These are phyloP conservation scores for Rutstroemia sydowiana DNA, from an alignment of 2,329 filamentous ascomycete genomes.

Conservation along the genomic window DNA sequence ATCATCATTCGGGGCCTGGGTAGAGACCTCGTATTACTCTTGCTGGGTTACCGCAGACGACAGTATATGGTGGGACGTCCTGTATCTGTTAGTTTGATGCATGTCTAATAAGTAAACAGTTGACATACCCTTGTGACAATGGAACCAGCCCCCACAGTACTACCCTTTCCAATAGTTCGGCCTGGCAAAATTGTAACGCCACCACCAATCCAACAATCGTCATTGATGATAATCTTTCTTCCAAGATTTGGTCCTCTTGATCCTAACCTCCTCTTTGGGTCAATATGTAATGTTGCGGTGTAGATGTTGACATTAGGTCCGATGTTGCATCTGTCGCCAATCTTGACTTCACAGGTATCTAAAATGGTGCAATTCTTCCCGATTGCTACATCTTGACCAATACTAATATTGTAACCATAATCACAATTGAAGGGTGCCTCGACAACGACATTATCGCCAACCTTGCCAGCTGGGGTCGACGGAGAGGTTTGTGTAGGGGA, in stretches of 20 bases:
- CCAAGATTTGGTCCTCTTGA: constrained; percentile 66
- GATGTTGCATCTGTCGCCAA: constrained; percentile 70
- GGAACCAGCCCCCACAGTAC: constrained; percentile 45
- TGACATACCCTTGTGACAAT: constrained; percentile 45
- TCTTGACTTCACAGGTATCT: constrained; percentile 75
- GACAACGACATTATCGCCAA: constrained; percentile 71
- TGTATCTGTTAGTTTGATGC: constrained; percentile 6
- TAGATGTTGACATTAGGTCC: constrained; percentile 84
- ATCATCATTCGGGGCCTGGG: constrained; percentile 11
- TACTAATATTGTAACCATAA: constrained; percentile 89
- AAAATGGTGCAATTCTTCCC: constrained; percentile 78
- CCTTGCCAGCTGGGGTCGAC: constrained; percentile 48
- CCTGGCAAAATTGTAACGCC: constrained; percentile 54
- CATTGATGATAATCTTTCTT: constrained; percentile 66
- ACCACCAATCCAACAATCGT: constrained; percentile 59
- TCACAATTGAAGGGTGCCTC: constrained; percentile 88
- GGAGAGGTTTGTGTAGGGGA: constrained; percentile 48
- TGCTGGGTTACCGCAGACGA: constrained; percentile 30
- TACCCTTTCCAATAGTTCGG: constrained; percentile 44
- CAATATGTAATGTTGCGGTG: constrained; percentile 64
- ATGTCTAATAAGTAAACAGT: neutral
- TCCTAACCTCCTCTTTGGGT: constrained; percentile 66
- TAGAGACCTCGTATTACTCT: constrained; percentile 28
- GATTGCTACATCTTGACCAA: constrained; percentile 79
- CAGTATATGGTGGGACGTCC: constrained; percentile 31